phyloP scores from a whole-genome alignment of 2,329 filamentous ascomycete genomes.

The Fusarium torulosum region DNA sequence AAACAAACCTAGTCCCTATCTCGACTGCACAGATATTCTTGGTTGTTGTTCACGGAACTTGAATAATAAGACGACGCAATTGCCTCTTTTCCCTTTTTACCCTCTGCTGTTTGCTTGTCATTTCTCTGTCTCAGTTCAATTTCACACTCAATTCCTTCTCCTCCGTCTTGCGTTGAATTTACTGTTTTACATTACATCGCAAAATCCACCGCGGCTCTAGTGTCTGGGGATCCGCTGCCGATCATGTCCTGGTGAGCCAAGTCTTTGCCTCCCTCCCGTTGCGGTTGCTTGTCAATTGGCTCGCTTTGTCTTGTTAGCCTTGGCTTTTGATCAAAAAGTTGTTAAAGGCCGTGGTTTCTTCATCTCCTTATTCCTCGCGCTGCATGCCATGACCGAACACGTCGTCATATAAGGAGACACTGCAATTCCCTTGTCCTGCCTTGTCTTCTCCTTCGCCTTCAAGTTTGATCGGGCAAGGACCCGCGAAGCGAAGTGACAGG shows the following conservation, averaged over 20 bases:
- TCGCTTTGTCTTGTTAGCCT: constrained; percentile 22
- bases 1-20: constrained; percentile 26
- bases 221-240: constrained; percentile 38
- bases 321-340: too few relatives aligned
- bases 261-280: constrained; percentile 34
- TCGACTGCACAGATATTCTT: constrained; percentile 5
- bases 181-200: neutral
- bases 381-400: constrained; percentile 2
- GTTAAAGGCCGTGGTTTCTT: too few relatives aligned
- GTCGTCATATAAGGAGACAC: constrained; percentile 29
- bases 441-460: neutral
- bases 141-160: constrained; percentile 23
- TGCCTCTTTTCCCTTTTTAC: neutral
- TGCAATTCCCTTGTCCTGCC: neutral
- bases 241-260: constrained; percentile 47
- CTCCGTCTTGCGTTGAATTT: constrained; percentile 8
- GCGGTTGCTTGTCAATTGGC: constrained; percentile 25
- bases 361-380: constrained; percentile 27
- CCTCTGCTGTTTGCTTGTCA: neutral
- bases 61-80: constrained; percentile 4
- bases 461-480: constrained; percentile 27
- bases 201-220: constrained; percentile 32
- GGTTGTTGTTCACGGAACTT: neutral
- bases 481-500: constrained; percentile 16
- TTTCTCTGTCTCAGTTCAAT: constrained; percentile 21